These are phyloP conservation scores for Vigna nakashimae DNA, from an alignment of 306 rosid genomes.

Conservation along the genomic window DNA sequence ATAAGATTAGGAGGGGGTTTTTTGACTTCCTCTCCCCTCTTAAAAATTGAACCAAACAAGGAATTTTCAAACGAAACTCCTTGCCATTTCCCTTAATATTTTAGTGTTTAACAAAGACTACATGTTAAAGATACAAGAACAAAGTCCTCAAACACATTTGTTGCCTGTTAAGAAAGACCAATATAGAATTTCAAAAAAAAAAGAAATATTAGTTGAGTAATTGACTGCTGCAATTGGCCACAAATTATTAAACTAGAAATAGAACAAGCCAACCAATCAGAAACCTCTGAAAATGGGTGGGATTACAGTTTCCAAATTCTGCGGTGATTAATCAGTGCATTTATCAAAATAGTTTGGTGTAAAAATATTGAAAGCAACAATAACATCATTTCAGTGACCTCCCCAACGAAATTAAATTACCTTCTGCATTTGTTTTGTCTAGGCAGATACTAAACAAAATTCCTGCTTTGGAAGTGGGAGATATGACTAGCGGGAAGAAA, in stretches of 20 bases:
- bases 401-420: slow-evolving; percentile 50
- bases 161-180: slow-evolving; percentile 31
- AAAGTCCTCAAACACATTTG: background rate
- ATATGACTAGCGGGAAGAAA: slow-evolving; percentile 82
- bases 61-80: too few species aligned
- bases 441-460: slow-evolving; percentile 85
- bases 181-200: slow-evolving; percentile 31
- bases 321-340: slow-evolving; percentile 27
- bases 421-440: slow-evolving; percentile 69
- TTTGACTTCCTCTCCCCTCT: too few species aligned
- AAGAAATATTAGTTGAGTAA: slow-evolving; percentile 24
- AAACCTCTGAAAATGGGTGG: slow-evolving; percentile 32
- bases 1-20: too few species aligned
- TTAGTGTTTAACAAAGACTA: slow-evolving; percentile 21
- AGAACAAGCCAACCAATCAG: slow-evolving; percentile 17
- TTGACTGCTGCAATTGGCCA: slow-evolving; percentile 26
- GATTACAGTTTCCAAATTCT: slow-evolving; percentile 27
- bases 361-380: slow-evolving; percentile 37
- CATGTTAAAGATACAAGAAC: slow-evolving; percentile 26
- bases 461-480: slow-evolving; percentile 89
- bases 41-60: too few species aligned
- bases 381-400: slow-evolving; percentile 36
- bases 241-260: slow-evolving; percentile 29
- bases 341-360: slow-evolving; percentile 27
- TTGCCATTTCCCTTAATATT: too few species aligned